These are phyloP conservation scores for Bryoerythrophyllum caledonicum DNA, from an alignment of 225 moss, liverwort and hornwort species.

Conservation along the genomic window DNA sequence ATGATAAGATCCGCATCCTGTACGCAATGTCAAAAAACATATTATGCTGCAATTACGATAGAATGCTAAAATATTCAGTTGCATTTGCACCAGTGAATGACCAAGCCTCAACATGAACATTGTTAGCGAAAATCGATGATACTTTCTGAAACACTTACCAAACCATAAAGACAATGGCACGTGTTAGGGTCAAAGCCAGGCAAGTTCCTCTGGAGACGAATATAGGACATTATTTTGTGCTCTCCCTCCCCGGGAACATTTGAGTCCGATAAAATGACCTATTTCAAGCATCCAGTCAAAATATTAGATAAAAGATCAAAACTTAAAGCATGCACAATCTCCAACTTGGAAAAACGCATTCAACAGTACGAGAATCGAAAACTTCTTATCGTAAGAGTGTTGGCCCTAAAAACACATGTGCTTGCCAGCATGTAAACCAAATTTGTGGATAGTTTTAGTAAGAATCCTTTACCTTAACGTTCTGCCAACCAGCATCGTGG, in stretches of 20 bases:
- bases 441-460: background rate
- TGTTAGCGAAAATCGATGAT: slow-evolving; percentile 2
- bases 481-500: slow-evolving; percentile 95
- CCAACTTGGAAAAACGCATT: background rate
- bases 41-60: background rate
- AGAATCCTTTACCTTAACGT: slow-evolving; percentile 64
- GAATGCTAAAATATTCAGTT: background rate
- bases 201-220: slow-evolving; percentile 93
- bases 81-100: background rate
- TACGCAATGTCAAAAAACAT: slow-evolving; percentile 25
- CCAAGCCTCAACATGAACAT: slow-evolving; percentile 5
- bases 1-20: slow-evolving; percentile 99
- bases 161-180: slow-evolving; percentile 95
- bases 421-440: slow-evolving; percentile 4
- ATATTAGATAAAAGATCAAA: background rate
- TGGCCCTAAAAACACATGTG: background rate
- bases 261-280: slow-evolving; percentile 98
- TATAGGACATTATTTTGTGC: slow-evolving; percentile 98
- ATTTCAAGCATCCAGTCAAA: slow-evolving; percentile 19
- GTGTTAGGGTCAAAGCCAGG: slow-evolving; percentile 89
- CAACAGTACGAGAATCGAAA: background rate
- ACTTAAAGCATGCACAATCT: background rate
- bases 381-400: background rate
- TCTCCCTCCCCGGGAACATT: slow-evolving; percentile 99
- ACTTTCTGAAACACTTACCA: slow-evolving; percentile 35